phyloP scores from a whole-genome alignment of 2,329 filamentous ascomycete genomes.

The Cladosporium sp. region DNA sequence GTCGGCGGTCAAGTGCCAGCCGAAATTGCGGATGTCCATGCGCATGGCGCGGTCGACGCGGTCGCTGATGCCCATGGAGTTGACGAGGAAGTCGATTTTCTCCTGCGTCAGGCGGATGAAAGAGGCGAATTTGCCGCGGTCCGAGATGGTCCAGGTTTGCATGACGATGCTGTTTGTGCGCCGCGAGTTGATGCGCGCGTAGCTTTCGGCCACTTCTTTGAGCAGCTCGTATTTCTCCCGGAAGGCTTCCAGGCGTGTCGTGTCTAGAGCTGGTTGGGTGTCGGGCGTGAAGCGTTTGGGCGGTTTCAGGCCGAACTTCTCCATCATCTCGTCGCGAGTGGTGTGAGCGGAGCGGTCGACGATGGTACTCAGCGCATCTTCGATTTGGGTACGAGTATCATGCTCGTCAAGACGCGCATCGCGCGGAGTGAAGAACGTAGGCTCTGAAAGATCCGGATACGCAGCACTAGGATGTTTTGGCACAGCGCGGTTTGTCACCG shows the following conservation, averaged over 20 bases:
- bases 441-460: constrained; percentile 41
- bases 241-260: constrained; percentile 41
- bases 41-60: constrained; percentile 40
- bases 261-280: constrained; percentile 40
- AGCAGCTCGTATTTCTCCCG: constrained; percentile 41
- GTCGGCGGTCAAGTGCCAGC: constrained; percentile 41
- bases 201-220: constrained; percentile 34
- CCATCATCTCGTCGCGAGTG: constrained; percentile 41
- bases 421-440: constrained; percentile 41
- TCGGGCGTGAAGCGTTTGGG: constrained; percentile 36
- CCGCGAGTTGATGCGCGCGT: constrained; percentile 29
- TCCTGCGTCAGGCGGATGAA: constrained; percentile 38
- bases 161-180: constrained; percentile 27
- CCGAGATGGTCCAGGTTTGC: constrained; percentile 39
- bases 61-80: constrained; percentile 39
- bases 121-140: constrained; percentile 36
- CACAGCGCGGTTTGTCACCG: constrained; percentile 41
- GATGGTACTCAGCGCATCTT: constrained; percentile 40
- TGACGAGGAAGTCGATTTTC: constrained; percentile 42
- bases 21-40: constrained; percentile 43
- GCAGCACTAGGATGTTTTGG: constrained; percentile 40
- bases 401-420: constrained; percentile 40
- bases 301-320: constrained; percentile 41
- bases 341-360: constrained; percentile 37
- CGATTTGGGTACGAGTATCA: constrained; percentile 33